Evolutionary conservation across 192 early-diverging fungal species (phyloP).

Genomic region (Rhizophagus sp.): DNA sequence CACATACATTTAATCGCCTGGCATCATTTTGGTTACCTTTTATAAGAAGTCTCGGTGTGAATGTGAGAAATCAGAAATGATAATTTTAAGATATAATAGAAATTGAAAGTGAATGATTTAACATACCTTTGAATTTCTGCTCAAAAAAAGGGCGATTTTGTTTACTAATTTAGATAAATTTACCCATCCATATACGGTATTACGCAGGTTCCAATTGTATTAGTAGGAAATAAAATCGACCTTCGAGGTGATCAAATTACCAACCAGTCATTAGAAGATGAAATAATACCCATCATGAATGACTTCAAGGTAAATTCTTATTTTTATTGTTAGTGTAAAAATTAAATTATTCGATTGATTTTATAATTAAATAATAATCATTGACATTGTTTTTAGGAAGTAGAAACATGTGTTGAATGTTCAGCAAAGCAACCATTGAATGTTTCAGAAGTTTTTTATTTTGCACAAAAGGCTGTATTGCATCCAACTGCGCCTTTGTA

Average conservation of each 20-base stretch:
- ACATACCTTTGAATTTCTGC: constrained; percentile 16
- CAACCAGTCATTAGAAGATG: constrained; percentile 86
- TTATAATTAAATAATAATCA: background rate
- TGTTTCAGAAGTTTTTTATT: constrained; percentile 99
- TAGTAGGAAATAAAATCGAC: constrained; percentile 94
- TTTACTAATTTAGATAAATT: constrained; percentile 6
- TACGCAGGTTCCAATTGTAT: constrained; percentile 83
- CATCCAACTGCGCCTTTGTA: constrained; percentile 97
- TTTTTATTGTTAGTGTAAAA: background rate
- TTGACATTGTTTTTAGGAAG: constrained; percentile 64
- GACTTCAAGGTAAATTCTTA: constrained; percentile 80
- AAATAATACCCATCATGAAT: constrained; percentile 98
- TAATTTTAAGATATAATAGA: background rate
- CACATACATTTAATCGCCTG: constrained; percentile 82
- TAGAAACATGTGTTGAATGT: constrained; percentile 99
- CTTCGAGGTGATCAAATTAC: constrained; percentile 79
- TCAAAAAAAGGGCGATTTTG: background rate
- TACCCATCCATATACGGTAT: background rate
- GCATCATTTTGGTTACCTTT: constrained; percentile 92
- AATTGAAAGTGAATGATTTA: background rate
- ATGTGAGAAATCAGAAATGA: constrained; percentile 54
- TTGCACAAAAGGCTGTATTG: constrained; percentile 98
- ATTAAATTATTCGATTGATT: background rate
- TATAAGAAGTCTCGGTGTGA: constrained; percentile 88
- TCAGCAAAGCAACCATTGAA: constrained; percentile 94